These are phyloP conservation scores for Eucalyptus regnans DNA, from an alignment of 345 rosid species.

Conservation along the genomic window DNA sequence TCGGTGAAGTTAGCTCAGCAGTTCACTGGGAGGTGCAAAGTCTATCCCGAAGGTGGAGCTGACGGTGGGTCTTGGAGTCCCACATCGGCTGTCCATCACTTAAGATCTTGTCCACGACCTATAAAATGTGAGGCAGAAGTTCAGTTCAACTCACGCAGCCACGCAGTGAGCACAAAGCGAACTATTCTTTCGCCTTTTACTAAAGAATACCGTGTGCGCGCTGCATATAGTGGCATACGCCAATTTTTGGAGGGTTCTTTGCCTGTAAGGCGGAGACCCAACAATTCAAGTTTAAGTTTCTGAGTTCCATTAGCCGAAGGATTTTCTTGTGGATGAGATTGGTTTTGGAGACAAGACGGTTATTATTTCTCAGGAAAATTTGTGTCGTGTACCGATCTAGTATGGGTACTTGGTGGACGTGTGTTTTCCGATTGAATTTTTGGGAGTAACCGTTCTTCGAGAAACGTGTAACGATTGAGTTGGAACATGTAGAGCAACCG, in stretches of 20 bases:
- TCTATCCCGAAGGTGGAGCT: not conserved
- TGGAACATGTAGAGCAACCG: too few relatives aligned
- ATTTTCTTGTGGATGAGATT: rapidly evolving
- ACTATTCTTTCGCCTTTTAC: conserved; percentile 52
- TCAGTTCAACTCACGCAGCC: not conserved
- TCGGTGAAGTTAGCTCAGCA: not conserved
- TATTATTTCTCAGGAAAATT: rapidly evolving
- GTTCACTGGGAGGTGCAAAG: not conserved
- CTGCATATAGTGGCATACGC: not conserved
- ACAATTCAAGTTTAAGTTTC: rapidly evolving
- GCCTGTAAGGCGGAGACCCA: not conserved
- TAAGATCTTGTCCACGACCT: not conserved
- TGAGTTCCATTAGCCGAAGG: rapidly evolving
- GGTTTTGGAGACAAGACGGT: too few relatives aligned
- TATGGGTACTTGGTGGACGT: too few relatives aligned
- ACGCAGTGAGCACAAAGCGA: conserved; percentile 26
- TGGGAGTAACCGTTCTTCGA: rapidly evolving
- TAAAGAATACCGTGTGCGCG: conserved; percentile 28
- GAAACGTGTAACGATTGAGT: too few relatives aligned
- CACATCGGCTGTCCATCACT: not conserved
- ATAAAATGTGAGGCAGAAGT: rapidly evolving
- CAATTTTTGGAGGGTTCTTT: not conserved
- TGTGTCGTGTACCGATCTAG: too few relatives aligned
- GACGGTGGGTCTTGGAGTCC: not conserved
- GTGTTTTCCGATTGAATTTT: too few relatives aligned